These are phyloP conservation scores for Pestalotiopsis sp. DNA, from an alignment of 2,329 filamentous ascomycete species.

Conservation along the genomic window DNA sequence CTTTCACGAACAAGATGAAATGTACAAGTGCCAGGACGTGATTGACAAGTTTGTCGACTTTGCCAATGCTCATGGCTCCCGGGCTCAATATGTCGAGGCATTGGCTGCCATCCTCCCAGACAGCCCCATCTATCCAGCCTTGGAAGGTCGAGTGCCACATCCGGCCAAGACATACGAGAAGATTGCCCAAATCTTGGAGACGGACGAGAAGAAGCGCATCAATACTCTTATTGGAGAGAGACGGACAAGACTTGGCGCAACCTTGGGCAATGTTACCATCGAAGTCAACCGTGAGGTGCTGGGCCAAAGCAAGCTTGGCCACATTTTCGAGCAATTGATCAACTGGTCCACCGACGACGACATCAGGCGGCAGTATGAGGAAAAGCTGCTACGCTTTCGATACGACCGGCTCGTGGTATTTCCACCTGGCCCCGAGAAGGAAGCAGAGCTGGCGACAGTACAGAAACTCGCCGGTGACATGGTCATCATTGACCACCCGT, in stretches of 20 bases:
- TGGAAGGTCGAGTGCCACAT: conserved; percentile 82
- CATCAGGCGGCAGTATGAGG: conserved; percentile 80
- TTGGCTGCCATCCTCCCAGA: conserved; percentile 77
- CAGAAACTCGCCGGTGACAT: conserved; percentile 82
- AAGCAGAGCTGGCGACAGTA: conserved; percentile 70
- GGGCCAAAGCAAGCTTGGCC: conserved; percentile 73
- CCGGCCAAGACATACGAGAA: conserved; percentile 80
- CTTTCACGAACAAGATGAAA: conserved; percentile 67
- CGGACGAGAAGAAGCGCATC: conserved; percentile 85
- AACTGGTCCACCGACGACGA: conserved; percentile 92
- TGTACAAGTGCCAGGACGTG: conserved; percentile 65
- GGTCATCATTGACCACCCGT: conserved; percentile 94
- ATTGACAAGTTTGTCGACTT: conserved; percentile 81
- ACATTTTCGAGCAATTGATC: conserved; percentile 80
- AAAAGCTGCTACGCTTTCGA: conserved; percentile 82
- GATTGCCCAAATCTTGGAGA: conserved; percentile 81
- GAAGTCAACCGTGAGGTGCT: conserved; percentile 90
- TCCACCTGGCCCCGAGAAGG: conserved; percentile 66
- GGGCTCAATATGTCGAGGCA: conserved; percentile 74
- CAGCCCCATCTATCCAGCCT: conserved; percentile 76
- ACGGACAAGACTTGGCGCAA: conserved; percentile 83
- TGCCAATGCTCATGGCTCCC: conserved; percentile 72
- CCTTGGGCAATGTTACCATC: conserved; percentile 77
- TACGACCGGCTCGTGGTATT: conserved; percentile 77
- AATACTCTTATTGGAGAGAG: conserved; percentile 89